Conservation (phyloP, 169 alveolate genomes). For the Amoebophrya sp. region DNA sequence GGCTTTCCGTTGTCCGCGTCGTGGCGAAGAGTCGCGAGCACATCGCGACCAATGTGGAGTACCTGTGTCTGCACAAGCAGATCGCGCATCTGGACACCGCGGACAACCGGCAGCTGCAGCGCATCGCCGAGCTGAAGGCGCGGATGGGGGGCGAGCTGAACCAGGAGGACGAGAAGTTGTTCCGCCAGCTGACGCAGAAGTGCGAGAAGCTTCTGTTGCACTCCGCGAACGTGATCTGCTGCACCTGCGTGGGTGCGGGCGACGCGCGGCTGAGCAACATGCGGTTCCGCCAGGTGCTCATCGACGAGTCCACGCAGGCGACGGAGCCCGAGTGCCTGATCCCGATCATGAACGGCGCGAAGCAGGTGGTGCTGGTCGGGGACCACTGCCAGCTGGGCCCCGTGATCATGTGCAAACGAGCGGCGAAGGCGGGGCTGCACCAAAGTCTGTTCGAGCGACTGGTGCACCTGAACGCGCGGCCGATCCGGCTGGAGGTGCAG, state of each 20-base stretch:
- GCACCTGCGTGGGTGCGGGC: conserved; percentile 80
- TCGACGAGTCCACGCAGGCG: conserved; percentile 92
- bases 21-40: conserved; percentile 62
- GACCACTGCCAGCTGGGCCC: conserved; percentile 93
- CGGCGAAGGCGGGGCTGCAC: conserved; percentile 74
- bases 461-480: conserved; percentile 50
- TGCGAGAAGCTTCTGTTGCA: conserved; percentile 4
- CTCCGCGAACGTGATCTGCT: conserved; percentile 34
- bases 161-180: conserved; percentile 60
- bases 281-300: conserved; percentile 71
- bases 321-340: conserved; percentile 84
- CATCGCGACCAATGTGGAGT: conserved; percentile 60
- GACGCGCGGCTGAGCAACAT: conserved; percentile 74
- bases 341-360: conserved; percentile 79
- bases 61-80: conserved; percentile 70
- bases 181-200: conserved; percentile 47
- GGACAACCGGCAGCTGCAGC: conserved; percentile 23
- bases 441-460: conserved; percentile 76
- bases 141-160: conserved; percentile 49
- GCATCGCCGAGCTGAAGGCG: conserved; percentile 19
- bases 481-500: conserved; percentile 76
- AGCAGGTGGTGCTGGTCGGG: conserved; percentile 78
- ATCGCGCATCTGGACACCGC: conserved; percentile 36
- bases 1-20: conserved; percentile 76
- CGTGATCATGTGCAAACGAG: conserved; percentile 80